Evolutionary conservation across 495 filamentous ascomycete genomes (phyloP), one percentile per base, ranked within the genome.

Genomic region (Neurospora africana): DNA sequence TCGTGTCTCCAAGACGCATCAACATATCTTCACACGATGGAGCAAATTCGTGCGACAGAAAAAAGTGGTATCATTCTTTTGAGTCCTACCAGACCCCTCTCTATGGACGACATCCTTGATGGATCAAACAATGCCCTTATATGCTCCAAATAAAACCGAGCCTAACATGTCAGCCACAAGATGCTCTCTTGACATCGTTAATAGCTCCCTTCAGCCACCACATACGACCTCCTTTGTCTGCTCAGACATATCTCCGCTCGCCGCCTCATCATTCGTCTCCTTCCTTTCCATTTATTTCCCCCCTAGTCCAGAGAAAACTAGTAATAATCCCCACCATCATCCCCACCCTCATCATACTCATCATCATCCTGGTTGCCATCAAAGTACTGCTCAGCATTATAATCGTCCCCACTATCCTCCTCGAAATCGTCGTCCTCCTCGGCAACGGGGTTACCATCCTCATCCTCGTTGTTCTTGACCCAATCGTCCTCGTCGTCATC

Each of bases 351-450:
- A 68, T 81, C 85, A 17, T 83, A 84, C 7, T 86, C 83, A 13
- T 84, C 85, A 15, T 86, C 84, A 19, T 82, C 83, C 36, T 84
- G 82, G 33, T 85, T 83, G 43, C 78, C 81, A 35, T 86, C 84
- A 73, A 88, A 88, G 76, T 87, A 87, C 21, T 78, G 75, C 76
- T 88, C 86, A 8, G 83, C 86, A 70, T 87, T 83, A 76, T 88
- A 88, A 71, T 88, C 86, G 30, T 86, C 85, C 1, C 81, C 86
- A 15, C 81, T 79, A 36, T 84, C 82, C 70, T 83, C 82, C 37
- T 86, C 84, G 53, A 84, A 85, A 58, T 81, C 77, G 19, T 82
- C 82, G 43, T 83, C 81, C 13, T 84, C 82, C 47, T 84, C 84
- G 0, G 83, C 81, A 35, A 80, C 83, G 0, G 78, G 79, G 37